These are phyloP conservation scores for Phytophthora lateralis DNA, from an alignment of 352 stramenopile genomes.

Conservation along the genomic window DNA sequence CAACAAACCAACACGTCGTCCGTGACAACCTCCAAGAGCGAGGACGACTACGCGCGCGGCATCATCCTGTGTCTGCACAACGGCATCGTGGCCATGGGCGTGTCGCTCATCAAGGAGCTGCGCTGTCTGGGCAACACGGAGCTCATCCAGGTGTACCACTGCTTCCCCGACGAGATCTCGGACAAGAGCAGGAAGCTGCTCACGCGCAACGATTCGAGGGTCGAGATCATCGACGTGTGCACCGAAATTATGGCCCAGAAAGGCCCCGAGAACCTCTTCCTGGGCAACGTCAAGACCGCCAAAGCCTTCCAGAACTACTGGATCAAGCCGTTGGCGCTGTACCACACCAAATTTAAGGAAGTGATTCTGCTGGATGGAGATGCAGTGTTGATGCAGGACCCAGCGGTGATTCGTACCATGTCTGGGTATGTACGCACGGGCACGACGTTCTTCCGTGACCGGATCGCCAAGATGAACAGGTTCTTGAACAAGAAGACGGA, in stretches of 20 bases:
- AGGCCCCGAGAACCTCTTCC: conserved; percentile 35
- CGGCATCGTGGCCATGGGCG: conserved; percentile 47
- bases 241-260: conserved; percentile 38
- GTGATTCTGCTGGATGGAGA: conserved; percentile 65
- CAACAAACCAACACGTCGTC: conserved; percentile 5
- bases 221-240: conserved; percentile 79
- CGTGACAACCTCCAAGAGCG: background rate
- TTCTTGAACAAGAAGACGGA: conserved; percentile 39
- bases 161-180: conserved; percentile 49
- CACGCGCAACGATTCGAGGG: conserved; percentile 38
- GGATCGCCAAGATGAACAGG: conserved; percentile 44
- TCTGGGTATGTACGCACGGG: conserved; percentile 47
- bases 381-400: conserved; percentile 50
- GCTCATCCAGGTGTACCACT: conserved; percentile 31
- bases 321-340: conserved; percentile 64
- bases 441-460: conserved; percentile 76
- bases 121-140: conserved; percentile 31
- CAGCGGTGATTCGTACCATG: conserved; percentile 38
- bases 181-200: conserved; percentile 37
- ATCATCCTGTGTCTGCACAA: conserved; percentile 55
- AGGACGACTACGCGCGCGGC: conserved; percentile 23
- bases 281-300: conserved; percentile 21
- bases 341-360: conserved; percentile 53
- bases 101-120: conserved; percentile 63
- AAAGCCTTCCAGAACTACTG: conserved; percentile 62